Conservation (phyloP, 106 monocot species). For the Phalaenopsis equestris region DNA sequence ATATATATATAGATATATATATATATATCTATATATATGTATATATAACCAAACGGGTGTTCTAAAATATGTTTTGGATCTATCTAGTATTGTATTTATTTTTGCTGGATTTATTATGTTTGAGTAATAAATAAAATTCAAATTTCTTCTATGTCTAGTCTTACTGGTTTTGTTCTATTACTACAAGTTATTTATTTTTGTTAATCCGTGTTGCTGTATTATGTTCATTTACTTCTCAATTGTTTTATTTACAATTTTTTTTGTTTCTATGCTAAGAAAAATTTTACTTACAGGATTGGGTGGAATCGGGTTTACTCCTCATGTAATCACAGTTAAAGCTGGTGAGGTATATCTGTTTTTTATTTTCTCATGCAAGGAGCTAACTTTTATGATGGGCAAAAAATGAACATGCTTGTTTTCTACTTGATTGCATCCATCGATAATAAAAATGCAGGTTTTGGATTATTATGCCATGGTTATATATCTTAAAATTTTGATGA, state of each 20-base stretch:
- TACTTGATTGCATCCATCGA: not conserved
- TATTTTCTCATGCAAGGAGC: not conserved
- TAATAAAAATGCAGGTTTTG: not conserved
- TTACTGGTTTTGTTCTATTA: not conserved
- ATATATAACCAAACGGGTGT: no score
- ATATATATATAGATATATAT: no score
- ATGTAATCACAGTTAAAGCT: constrained; percentile 22
- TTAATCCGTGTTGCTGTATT: not conserved
- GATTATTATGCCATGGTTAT: not conserved
- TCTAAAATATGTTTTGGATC: no score
- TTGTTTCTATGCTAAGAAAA: not conserved
- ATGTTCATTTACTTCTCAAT: not conserved
- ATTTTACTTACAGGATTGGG: constrained; percentile 13
- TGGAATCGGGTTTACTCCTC: constrained; percentile 21
- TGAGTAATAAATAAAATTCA: not conserved
- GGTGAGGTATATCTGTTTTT: constrained; percentile 15
- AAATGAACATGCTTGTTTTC: not conserved
- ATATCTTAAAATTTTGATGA: not conserved
- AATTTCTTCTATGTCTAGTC: not conserved
- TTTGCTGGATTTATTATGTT: no score
- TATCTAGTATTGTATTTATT: no score
- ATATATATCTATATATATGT: no score
- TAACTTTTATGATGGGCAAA: not conserved
- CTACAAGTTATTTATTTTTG: not conserved
- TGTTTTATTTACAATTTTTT: not conserved